Evolutionary conservation across 306 rosid species (phyloP), one percentile per base, ranked within the genome.

Genomic region (Rubus idaeus): DNA sequence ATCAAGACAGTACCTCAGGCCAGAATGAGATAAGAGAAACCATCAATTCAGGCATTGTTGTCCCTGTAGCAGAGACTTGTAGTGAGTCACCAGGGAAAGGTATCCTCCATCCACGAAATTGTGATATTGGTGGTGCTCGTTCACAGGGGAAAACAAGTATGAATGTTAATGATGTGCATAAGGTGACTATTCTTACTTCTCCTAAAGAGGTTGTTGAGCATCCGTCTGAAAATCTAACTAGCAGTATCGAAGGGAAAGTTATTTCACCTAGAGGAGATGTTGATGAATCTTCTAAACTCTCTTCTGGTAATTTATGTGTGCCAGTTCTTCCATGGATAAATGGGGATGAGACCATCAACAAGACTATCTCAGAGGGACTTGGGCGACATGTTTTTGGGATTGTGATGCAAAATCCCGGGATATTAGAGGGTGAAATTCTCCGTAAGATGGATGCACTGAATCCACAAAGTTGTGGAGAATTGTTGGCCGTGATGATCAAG

Each of bases 401-500:
- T 80, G 97, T 91, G 83, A 89, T 91, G 97, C 98, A 90, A 84
- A 91, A 84, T 83, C 98, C 97, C 5, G 98, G 98, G 80, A 94
- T 91, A 61, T 81, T 89, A 77, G 95, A 90, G 97, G 97, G 21
- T 37, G 63, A 71, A 71, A 10, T 71, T 18, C 18, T 52, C 47
- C 10, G 12, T 56, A 37, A 51, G n/a, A 52, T 71, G 17, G 75
- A 52, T 37, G 18, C 5, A 37, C 63, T 51, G 35, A 52, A 52
- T 52, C 35, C 47, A 9, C 66, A 55, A 14, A 20, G 37, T 41
- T 12, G 76, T 41, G 12, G 50, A 55, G 40, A 39, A 55, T 72
- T 55, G 52, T 6, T 40, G 52, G 52, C 17, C 20, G 45, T 11
- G 21, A 40, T 72, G 76, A 21, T 72, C 11, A 35, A 53, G 21